Evolutionary conservation across 495 filamentous ascomycete genomes (phyloP).

Genomic region (Hypoxylon fuscum): DNA sequence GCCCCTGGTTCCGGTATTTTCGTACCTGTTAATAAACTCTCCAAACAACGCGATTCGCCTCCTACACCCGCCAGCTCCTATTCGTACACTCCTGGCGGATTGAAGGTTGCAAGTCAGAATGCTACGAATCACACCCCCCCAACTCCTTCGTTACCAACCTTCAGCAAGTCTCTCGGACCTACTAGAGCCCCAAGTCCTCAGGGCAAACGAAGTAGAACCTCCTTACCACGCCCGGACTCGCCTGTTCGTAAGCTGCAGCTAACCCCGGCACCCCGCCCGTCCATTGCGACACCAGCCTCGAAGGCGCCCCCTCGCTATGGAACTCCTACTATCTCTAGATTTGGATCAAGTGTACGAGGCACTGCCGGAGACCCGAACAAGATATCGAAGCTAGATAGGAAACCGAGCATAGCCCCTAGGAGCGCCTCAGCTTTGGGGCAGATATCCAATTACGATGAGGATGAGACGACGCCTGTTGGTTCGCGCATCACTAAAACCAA

Average conservation of each 20-base stretch:
- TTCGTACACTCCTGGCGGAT: constrained; percentile 67
- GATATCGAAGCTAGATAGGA: constrained; percentile 54
- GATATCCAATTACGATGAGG: constrained; percentile 55
- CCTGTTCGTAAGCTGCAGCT: constrained; percentile 71
- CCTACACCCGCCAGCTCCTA: constrained; percentile 65
- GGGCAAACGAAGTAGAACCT: constrained; percentile 76
- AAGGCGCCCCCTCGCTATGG: constrained; percentile 63
- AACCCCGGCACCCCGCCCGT: constrained; percentile 64
- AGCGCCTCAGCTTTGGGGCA: constrained; percentile 63
- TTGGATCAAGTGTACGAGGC: constrained; percentile 69
- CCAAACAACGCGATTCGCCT: constrained; percentile 69
- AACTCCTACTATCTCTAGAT: constrained; percentile 73
- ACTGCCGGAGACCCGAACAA: constrained; percentile 67
- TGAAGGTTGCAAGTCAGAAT: constrained; percentile 62
- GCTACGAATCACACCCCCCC: constrained; percentile 68
- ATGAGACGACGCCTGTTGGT: constrained; percentile 67
- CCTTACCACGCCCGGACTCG: constrained; percentile 86
- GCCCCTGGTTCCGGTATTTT: constrained; percentile 89
- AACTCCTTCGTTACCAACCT: constrained; percentile 71
- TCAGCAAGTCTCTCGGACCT: constrained; percentile 87
- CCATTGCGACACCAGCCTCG: constrained; percentile 59
- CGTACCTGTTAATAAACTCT: constrained; percentile 85
- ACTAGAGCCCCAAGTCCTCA: constrained; percentile 74
- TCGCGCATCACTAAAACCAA: constrained; percentile 62
- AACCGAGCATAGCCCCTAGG: constrained; percentile 61